Evolutionary conservation across 1,284 basidiomycete genomes (phyloP).

Genomic region (Wolfiporia cocos): DNA sequence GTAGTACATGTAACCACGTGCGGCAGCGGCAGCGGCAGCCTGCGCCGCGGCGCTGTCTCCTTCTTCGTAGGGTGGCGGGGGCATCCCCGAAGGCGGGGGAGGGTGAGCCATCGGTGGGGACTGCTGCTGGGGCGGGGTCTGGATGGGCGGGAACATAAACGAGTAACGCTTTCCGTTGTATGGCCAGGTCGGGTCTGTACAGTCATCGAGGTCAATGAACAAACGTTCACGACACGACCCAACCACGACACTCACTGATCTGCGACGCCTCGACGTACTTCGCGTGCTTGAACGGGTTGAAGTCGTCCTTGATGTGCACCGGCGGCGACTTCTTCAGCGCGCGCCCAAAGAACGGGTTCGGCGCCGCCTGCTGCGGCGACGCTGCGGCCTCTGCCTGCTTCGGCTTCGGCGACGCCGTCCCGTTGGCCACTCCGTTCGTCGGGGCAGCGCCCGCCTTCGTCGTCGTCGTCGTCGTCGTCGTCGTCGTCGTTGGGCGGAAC

Average conservation of each 20-base stretch:
- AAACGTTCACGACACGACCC: too few species aligned
- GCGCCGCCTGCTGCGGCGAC: conserved; percentile 30
- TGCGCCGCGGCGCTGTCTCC: conserved; percentile 50
- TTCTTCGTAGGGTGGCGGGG: conserved; percentile 71
- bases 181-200: conserved; percentile 72
- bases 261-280: conserved; percentile 73
- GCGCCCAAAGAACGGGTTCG: conserved; percentile 88
- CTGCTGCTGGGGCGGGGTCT: conserved; percentile 43
- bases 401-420: conserved; percentile 56
- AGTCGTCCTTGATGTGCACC: conserved; percentile 88
- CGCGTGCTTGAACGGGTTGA: conserved; percentile 88
- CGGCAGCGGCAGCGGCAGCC: conserved; percentile 51
- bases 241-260: conserved; percentile 62
- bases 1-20: conserved; percentile 60
- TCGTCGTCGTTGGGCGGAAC: too few species aligned
- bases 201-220: too few species aligned
- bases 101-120: conserved; percentile 64
- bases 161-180: conserved; percentile 85
- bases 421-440: conserved; percentile 27
- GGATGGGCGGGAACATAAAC: conserved; percentile 63
- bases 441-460: conserved; percentile 40
- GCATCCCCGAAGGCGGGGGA: conserved; percentile 60
- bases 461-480: too few species aligned
- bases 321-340: conserved; percentile 64
- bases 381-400: conserved; percentile 36